Conservation (phyloP, 768 basidiomycete genomes). For the Suillus subalutaceus region DNA sequence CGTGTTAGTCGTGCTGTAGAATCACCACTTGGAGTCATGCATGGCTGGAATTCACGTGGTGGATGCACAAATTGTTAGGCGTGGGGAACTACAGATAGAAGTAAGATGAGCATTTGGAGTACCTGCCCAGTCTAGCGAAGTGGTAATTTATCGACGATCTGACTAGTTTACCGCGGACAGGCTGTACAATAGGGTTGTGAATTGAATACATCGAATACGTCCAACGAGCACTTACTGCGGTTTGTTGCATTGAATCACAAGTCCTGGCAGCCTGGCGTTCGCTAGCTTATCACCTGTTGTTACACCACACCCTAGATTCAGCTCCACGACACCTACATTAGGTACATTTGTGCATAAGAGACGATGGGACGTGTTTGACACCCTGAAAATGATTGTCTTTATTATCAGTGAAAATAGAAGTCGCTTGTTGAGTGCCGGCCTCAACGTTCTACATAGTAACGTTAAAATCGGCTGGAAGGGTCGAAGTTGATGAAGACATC, state of each 20-base stretch:
- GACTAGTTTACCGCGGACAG: constrained; percentile 29
- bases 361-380: constrained; percentile 6
- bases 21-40: constrained; percentile 24
- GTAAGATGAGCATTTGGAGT: constrained; percentile 56
- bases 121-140: constrained; percentile 76
- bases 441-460: background rate
- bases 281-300: constrained; percentile 19
- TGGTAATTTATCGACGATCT: constrained; percentile 88
- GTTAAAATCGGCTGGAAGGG: background rate
- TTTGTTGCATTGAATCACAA: constrained; percentile 25
- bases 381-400: constrained; percentile 10
- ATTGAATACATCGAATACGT: constrained; percentile 39
- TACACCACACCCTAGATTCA: constrained; percentile 43
- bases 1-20: constrained; percentile 21
- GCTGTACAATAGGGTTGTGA: constrained; percentile 34
- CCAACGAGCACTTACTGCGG: constrained; percentile 33
- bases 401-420: background rate
- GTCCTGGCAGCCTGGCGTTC: constrained; percentile 33
- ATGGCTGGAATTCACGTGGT: constrained; percentile 26
- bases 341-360: constrained; percentile 21
- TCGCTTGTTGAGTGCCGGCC: constrained; percentile 6
- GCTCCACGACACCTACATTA: constrained; percentile 65
- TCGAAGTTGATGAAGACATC: background rate
- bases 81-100: background rate
- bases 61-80: background rate